Evolutionary conservation across 2,329 filamentous ascomycete genomes (phyloP).

Genomic region (Hortaea werneckii): DNA sequence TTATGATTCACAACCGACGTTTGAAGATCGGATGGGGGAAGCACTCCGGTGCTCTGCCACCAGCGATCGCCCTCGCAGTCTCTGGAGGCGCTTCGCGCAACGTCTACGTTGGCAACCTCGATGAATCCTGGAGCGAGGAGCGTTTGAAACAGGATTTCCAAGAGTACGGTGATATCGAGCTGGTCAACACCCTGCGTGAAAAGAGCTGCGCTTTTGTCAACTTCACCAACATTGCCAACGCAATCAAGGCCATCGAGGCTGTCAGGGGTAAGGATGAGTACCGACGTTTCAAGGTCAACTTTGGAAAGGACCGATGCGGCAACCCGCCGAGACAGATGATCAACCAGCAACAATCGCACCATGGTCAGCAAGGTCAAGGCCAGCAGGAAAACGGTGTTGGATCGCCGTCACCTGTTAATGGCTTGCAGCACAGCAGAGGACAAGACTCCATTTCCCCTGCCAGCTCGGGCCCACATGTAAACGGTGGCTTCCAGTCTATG

Average conservation of each 20-base stretch:
- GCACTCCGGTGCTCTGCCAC: constrained; percentile 90
- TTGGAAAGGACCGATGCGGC: constrained; percentile 95
- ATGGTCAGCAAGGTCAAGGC: constrained; percentile 58
- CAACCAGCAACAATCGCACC: constrained; percentile 43
- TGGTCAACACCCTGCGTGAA: constrained; percentile 91
- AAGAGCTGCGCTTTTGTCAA: constrained; percentile 99
- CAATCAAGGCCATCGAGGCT: constrained; percentile 97
- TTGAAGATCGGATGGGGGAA: constrained; percentile 99
- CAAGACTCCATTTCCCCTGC: constrained; percentile 53
- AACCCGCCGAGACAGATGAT: constrained; percentile 82
- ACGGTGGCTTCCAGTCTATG: constrained; percentile 51
- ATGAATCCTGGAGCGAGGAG: constrained; percentile 96
- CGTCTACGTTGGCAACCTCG: constrained; percentile 94
- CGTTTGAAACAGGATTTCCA: constrained; percentile 92
- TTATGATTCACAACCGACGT: constrained; percentile 98
- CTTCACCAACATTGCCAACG: constrained; percentile 99
- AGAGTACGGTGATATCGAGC: constrained; percentile 93
- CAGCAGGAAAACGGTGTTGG: constrained; percentile 41
- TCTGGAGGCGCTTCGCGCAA: constrained; percentile 96
- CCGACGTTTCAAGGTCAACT: constrained; percentile 98
- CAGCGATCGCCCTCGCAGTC: constrained; percentile 89
- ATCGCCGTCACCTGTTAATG: constrained; percentile 47
- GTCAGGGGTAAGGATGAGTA: constrained; percentile 93
- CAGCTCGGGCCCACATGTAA: constrained; percentile 39
- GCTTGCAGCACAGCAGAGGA: constrained; percentile 42